Conservation (phyloP, 2,329 filamentous ascomycete species). For the Arthroderma uncinatum region DNA sequence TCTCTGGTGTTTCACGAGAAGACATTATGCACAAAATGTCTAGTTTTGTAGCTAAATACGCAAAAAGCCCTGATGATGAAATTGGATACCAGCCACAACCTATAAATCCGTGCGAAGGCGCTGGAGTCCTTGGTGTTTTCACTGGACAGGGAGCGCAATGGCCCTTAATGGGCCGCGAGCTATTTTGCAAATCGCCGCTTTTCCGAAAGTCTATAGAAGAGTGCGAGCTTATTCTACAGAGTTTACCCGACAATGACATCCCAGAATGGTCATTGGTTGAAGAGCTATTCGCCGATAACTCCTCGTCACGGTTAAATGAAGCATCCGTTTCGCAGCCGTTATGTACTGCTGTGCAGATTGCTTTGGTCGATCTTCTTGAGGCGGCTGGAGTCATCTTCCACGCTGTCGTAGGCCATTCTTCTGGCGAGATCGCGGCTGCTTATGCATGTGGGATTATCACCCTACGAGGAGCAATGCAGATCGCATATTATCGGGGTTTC, state of each 20-base stretch:
- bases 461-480: slow-evolving; percentile 33
- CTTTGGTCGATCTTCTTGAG: slow-evolving; percentile 10
- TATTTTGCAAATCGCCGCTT: slow-evolving; percentile 8
- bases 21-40: no score
- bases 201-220: slow-evolving; percentile 11
- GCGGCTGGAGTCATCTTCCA: slow-evolving; percentile 23
- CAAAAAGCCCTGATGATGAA: no score
- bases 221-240: slow-evolving; percentile 8
- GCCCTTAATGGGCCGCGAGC: slow-evolving; percentile 15
- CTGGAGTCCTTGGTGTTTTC: slow-evolving; percentile 10
- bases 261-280: slow-evolving; percentile 33
- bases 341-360: slow-evolving; percentile 16
- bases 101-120: not conserved
- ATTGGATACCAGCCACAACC: no score
- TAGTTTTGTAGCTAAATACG: no score
- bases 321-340: slow-evolving; percentile 13
- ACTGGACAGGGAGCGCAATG: slow-evolving; percentile 18
- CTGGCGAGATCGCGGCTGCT: slow-evolving; percentile 42
- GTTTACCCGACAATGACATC: not conserved
- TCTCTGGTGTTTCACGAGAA: no score
- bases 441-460: slow-evolving; percentile 40
- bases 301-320: not conserved
- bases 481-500: slow-evolving; percentile 38
- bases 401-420: slow-evolving; percentile 38
- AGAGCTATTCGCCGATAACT: not conserved